phyloP scores from a whole-genome alignment of 768 basidiomycete species.

The Agaricus sinodeliciosus region DNA sequence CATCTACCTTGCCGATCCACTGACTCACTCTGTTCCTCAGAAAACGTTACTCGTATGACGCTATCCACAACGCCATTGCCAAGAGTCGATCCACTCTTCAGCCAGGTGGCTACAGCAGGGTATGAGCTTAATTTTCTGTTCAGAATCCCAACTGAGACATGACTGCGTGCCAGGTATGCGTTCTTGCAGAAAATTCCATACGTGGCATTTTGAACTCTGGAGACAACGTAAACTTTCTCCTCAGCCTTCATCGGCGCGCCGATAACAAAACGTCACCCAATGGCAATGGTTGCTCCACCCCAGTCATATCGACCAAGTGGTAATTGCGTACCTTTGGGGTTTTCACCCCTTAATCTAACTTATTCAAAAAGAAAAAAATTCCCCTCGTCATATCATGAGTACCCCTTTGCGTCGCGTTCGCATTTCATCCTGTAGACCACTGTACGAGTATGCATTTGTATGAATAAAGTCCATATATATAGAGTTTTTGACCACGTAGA shows the following conservation, averaged over 20 bases:
- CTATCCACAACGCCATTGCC: conserved; percentile 76
- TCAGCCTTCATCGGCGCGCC: conserved; percentile 48
- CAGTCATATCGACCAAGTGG: conserved; percentile 41
- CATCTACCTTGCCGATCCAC: conserved; percentile 9
- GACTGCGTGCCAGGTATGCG: conserved; percentile 46
- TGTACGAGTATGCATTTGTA: conserved; percentile 6
- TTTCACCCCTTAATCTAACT: neutral
- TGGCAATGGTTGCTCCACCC: conserved; percentile 20
- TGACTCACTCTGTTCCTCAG: conserved; percentile 27
- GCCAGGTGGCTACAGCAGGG: conserved; percentile 44
- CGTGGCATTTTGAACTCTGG: conserved; percentile 58
- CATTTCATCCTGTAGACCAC: conserved; percentile 5
- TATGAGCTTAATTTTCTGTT: conserved; percentile 18
- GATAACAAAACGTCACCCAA: conserved; percentile 26
- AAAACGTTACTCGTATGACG: conserved; percentile 69
- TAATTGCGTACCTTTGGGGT: conserved; percentile 17
- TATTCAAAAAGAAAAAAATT: neutral
- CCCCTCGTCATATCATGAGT: neutral
- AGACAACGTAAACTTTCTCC: conserved; percentile 60
- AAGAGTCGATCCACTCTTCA: conserved; percentile 58
- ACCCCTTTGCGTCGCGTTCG: neutral
- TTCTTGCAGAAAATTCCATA: conserved; percentile 67
- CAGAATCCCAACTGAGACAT: neutral
- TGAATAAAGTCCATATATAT: neutral
- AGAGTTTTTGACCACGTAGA: neutral